Percentiles rank a stretch among this genome's conserved stretches.
Conservation (phyloP, 2,329 filamentous ascomycete species). For the Alternaria sp. region DNA sequence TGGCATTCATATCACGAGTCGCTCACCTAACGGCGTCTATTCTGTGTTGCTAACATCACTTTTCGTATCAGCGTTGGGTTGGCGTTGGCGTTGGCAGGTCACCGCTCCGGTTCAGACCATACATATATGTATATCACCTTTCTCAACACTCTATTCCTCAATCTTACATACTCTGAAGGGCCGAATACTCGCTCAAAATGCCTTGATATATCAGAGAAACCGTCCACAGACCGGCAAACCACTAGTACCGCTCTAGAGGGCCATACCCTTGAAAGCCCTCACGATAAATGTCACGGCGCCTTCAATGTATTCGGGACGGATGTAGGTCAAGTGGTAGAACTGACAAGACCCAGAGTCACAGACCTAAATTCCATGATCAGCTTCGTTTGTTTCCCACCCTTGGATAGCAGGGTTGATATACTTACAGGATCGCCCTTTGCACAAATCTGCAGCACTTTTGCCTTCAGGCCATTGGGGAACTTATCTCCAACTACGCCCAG, state of each 20-base stretch:
- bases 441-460: conserved; percentile 3
- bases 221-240: neutral
- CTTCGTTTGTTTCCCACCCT: neutral
- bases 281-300: neutral
- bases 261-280: neutral
- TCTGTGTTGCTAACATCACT: neutral
- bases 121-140: neutral
- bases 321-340: conserved; percentile 3
- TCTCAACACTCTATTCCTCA: neutral
- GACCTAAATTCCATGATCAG: neutral
- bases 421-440: conserved; percentile 6
- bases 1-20: neutral
- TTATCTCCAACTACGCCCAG: neutral
- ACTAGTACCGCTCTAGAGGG: neutral
- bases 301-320: neutral
- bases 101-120: neutral
- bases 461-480: neutral
- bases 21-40: neutral
- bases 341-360: conserved; percentile 4
- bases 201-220: neutral
- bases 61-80: neutral
- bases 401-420: neutral
- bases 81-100: neutral
- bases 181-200: neutral
- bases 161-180: neutral